A percentile compares a stretch with the other conserved stretches of the same genome.
phyloP scores from a whole-genome alignment of 1,284 basidiomycete genomes.

The Salmacisia buchloeana region DNA sequence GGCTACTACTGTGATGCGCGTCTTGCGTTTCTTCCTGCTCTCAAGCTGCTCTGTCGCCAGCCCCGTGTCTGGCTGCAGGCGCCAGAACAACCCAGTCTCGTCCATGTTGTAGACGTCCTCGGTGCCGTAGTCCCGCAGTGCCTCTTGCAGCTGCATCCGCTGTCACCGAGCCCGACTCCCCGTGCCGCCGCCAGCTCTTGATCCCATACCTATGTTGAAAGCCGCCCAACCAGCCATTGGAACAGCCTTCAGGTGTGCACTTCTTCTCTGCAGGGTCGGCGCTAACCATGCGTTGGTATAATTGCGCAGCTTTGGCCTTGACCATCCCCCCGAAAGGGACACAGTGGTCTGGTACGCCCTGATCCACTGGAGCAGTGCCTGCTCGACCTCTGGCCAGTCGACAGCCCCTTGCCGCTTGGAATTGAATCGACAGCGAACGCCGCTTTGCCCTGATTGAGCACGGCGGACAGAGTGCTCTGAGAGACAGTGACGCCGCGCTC shows the following conservation, averaged over 20 bases:
- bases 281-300: neutral
- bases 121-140: neutral
- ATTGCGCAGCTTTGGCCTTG: neutral
- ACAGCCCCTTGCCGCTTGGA: neutral
- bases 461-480: too few species aligned
- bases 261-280: neutral
- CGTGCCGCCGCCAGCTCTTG: neutral
- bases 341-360: neutral
- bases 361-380: neutral
- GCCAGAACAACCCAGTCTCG: neutral
- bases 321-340: neutral
- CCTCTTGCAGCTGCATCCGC: neutral
- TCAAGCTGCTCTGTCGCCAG: conserved; percentile 10
- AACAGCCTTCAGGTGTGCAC: neutral
- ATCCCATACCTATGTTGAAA: neutral
- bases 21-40: conserved; percentile 19
- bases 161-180: neutral
- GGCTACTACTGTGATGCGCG: conserved; percentile 4
- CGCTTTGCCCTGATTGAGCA: neutral
- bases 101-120: neutral
- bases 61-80: neutral
- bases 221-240: neutral
- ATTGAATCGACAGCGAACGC: neutral
- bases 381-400: neutral
- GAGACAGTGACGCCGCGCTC: neutral